Evolutionary conservation across 768 basidiomycete genomes (phyloP), one percentile per base, ranked within the genome.

Genomic region (Pleurotus giganteus): DNA sequence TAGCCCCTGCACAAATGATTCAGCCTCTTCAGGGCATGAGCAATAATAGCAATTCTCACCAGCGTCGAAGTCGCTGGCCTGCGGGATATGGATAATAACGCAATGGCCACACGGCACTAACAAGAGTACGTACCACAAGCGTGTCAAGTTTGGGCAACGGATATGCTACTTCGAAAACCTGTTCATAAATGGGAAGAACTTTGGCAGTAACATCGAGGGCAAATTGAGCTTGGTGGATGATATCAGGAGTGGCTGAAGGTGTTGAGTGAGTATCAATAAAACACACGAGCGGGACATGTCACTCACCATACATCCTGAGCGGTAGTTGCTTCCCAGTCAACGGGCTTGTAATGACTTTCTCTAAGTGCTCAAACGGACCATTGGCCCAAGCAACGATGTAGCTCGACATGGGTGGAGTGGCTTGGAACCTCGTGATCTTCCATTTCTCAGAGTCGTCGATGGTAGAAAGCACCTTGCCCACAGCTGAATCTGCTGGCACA

Each of bases 131-230:
- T 66, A 85, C 87, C 54, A 93, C 91, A 12, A 98, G 78, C 2
- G 94, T 95, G 65, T 98, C 96, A 41, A 98, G 80, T 74, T 98
- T 98, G 4, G 94, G 92, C 24, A 98, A 79, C 21, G 95, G 93
- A 68, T 88, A 98, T 55, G 88, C 89, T 59, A 98, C 86, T 60
- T 95, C 86, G 65, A 98, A 98, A 53, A 96, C 80, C 66, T 88
- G 77, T 71, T 98, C 95, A 68, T 95, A 98, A n/a, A 94, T 66
- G 13, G 94, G 94, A 12, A 97, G 72, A 8, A 91, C 89, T 27
- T 76, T 78, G 4, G 79, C 81, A 69, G 90, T 96, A 61, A 96
- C 85, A 61, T 95, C 92, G 37, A 98, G 84, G 12, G 90, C 89
- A 63, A 93, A 93, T 60, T 88, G 80, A 4, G 88, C 88, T 65